Conservation (phyloP, 2,329 filamentous ascomycete genomes). For the Daldinia sp. region DNA sequence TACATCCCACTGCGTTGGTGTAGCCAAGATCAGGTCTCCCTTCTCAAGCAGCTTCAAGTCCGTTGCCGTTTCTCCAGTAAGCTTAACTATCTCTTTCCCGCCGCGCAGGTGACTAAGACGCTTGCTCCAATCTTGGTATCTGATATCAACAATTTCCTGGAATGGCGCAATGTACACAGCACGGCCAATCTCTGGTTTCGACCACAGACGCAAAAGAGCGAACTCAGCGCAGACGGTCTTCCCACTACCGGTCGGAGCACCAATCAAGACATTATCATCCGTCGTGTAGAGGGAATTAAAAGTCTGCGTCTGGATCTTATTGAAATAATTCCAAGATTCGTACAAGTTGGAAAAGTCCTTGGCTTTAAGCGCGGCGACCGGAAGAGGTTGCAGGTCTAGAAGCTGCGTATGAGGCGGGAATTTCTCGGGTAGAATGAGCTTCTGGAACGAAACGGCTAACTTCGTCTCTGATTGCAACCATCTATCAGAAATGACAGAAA, state of each 20-base stretch:
- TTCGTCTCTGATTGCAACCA: constrained; percentile 99
- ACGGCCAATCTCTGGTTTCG: constrained; percentile 75
- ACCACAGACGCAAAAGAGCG: constrained; percentile 89
- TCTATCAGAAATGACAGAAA: constrained; percentile 91
- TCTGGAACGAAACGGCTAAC: constrained; percentile 92
- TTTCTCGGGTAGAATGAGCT: constrained; percentile 92
- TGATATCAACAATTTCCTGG: constrained; percentile 89
- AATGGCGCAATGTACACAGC: constrained; percentile 96
- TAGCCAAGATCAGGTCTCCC: constrained; percentile 91
- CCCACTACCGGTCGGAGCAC: constrained; percentile 91
- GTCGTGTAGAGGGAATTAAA: constrained; percentile 94
- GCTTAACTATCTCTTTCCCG: constrained; percentile 90
- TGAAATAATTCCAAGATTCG: constrained; percentile 87
- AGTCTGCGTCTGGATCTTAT: constrained; percentile 96
- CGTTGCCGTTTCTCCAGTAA: constrained; percentile 91
- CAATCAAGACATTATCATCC: constrained; percentile 93
- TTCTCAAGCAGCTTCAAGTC: constrained; percentile 90
- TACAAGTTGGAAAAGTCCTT: constrained; percentile 87
- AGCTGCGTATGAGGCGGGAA: constrained; percentile 95
- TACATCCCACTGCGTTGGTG: constrained; percentile 95
- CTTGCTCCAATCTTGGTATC: constrained; percentile 86
- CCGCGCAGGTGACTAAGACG: constrained; percentile 78
- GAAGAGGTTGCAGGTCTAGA: constrained; percentile 90
- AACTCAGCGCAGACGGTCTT: constrained; percentile 99
- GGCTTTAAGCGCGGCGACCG: constrained; percentile 87